These are phyloP conservation scores for Paramecium tetraurelia DNA, from an alignment of 73 alveolate species.

Conservation along the genomic window DNA sequence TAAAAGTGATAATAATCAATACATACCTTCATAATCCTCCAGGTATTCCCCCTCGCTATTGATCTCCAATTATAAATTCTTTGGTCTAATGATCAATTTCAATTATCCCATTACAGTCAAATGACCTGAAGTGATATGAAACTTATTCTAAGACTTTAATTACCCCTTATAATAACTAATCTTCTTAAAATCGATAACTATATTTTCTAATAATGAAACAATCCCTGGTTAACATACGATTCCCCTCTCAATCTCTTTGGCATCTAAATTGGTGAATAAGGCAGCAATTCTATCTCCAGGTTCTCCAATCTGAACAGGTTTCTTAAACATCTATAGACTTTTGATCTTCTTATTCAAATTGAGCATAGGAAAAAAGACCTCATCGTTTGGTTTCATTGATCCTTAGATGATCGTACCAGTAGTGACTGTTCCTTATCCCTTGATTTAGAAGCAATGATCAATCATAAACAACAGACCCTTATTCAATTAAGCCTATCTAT, in stretches of 20 bases:
- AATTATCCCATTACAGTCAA: conserved; percentile 79
- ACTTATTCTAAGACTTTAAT: conserved; percentile 80
- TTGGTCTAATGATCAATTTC: conserved; percentile 61
- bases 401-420: conserved; percentile 98
- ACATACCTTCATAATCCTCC: conserved; percentile 59
- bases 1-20: neutral
- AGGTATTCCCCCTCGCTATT: conserved; percentile 61
- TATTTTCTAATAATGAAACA: conserved; percentile 45
- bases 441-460: conserved; percentile 98
- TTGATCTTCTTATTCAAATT: conserved; percentile 82
- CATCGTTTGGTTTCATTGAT: conserved; percentile 83
- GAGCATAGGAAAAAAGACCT: conserved; percentile 84
- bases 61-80: conserved; percentile 61
- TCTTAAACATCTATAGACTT: conserved; percentile 92
- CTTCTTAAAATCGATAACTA: conserved; percentile 73
- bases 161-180: conserved; percentile 86
- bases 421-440: conserved; percentile 98
- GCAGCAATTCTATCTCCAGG: conserved; percentile 98
- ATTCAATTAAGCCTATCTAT: conserved; percentile 63
- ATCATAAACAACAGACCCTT: conserved; percentile 83
- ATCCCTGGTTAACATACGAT: conserved; percentile 84
- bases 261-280: conserved; percentile 87
- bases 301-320: conserved; percentile 83
- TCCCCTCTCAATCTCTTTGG: conserved; percentile 93
- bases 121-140: conserved; percentile 87